Base-by-base conservation (phyloP, 2,329 filamentous ascomycete genomes). In the Aureobasidium uvarum region DNA sequence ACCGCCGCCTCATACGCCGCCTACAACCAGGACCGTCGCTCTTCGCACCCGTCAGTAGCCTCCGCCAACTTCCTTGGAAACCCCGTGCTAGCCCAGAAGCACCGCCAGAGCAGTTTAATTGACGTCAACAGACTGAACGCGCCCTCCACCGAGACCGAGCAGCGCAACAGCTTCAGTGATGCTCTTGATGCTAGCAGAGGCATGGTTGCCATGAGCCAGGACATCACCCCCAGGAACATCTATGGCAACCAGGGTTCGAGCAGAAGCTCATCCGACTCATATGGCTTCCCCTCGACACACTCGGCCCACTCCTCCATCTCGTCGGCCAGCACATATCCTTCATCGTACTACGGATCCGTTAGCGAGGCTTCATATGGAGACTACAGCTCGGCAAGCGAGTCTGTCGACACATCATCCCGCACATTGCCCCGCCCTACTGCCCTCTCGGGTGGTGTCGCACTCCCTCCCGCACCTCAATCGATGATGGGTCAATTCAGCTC, bases 401-500 rank as follows among this genome's bases (percentile, higher is more conserved):
- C 84, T 67, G 91, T 96, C 66, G 92, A 94, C 73, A 87, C 89
- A 5, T 84, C 91, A 64, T 92, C 91, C 59, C 85, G 93, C 71
- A 94, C 91, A n/a, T 81, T 96, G 2, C 92, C 93, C 1, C 85
- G 91, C 62, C 91, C 92, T 0, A 87, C 87, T 31, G 88, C 85
- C 43, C 80, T 90, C 16, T 74, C 89, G 65, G 81, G 82, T 31
- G 80, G 81, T 50, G 60, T 63, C 18, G 86, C 83, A 66, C 84
- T 88, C 38, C 91, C 92, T 1, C 92, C 92, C 1, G 92, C 92
- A 20, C 93, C 92, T 1, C 91, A 96, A 75, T 96, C 93, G 0
- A 97, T 99, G 92, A 99, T 99, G 95, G 88, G 92, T 62, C 93
- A 96, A 73, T 98, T 98, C 81, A 97, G 91, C 79, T 97, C 94